These are phyloP conservation scores for Globisporangium echinulatum DNA, from an alignment of 352 stramenopile species.

Conservation along the genomic window DNA sequence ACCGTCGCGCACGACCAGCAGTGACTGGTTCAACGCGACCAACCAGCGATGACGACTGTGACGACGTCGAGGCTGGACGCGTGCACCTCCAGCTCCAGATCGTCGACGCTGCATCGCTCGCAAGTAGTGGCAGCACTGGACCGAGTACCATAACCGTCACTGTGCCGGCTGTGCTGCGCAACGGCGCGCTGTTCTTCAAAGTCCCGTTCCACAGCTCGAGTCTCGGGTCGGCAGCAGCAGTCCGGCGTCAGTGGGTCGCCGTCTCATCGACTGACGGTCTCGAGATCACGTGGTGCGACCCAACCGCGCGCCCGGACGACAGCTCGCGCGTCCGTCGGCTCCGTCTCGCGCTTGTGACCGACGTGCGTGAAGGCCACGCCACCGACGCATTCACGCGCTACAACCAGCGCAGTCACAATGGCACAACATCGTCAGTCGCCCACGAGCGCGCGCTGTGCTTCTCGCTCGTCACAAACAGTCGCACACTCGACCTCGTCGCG, in stretches of 20 bases:
- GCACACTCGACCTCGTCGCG: slow-evolving; percentile 68
- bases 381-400: slow-evolving; percentile 62
- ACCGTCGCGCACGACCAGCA: slow-evolving; percentile 11
- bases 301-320: slow-evolving; percentile 31
- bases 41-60: background rate
- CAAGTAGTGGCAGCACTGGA: slow-evolving; percentile 2
- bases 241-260: slow-evolving; percentile 59
- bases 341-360: slow-evolving; percentile 40
- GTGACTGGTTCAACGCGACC: background rate
- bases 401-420: slow-evolving; percentile 16
- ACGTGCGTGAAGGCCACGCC: slow-evolving; percentile 45
- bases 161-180: slow-evolving; percentile 36
- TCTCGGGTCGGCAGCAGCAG: slow-evolving; percentile 22
- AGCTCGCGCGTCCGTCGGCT: slow-evolving; percentile 29
- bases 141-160: background rate
- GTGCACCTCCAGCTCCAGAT: slow-evolving; percentile 73
- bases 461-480: slow-evolving; percentile 49
- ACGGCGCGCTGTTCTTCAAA: slow-evolving; percentile 72
- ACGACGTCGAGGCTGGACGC: slow-evolving; percentile 22
- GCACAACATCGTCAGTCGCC: slow-evolving; percentile 18
- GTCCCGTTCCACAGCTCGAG: slow-evolving; percentile 62
- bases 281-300: slow-evolving; percentile 67
- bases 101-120: slow-evolving; percentile 21
- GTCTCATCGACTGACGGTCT: slow-evolving; percentile 20
- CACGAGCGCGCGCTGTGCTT: slow-evolving; percentile 56